These are phyloP conservation scores for Perkinsus olseni DNA, from an alignment of 169 alveolate species.

Conservation along the genomic window DNA sequence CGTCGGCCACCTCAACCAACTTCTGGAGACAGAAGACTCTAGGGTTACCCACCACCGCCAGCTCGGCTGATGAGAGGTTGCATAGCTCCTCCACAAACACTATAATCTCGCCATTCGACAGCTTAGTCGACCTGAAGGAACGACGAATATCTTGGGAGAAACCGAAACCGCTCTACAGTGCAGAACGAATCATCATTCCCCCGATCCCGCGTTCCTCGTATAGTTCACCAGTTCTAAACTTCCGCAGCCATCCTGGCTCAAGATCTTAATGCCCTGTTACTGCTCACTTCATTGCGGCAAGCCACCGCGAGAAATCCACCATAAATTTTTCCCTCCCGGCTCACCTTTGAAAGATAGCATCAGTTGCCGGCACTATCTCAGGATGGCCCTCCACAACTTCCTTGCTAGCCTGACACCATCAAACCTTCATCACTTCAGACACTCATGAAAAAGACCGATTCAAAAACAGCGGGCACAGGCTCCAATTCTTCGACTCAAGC, in stretches of 20 bases:
- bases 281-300: too few species aligned
- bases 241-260: too few species aligned
- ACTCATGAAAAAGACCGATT: too few species aligned
- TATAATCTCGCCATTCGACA: slow-evolving; percentile 52
- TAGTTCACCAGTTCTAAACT: too few species aligned
- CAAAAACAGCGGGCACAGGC: too few species aligned
- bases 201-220: too few species aligned
- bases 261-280: too few species aligned
- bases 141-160: not conserved
- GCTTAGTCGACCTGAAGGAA: slow-evolving; percentile 10
- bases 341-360: slow-evolving; percentile 53
- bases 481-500: too few species aligned
- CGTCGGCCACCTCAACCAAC: slow-evolving; percentile 73
- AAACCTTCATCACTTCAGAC: too few species aligned
- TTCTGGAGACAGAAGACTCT: slow-evolving; percentile 67
- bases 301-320: too few species aligned
- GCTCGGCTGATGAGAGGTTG: slow-evolving; percentile 56
- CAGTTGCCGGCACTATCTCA: slow-evolving; percentile 48
- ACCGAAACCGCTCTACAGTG: too few species aligned
- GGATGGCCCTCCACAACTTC: slow-evolving; percentile 24
- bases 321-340: not conserved
- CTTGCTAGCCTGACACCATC: slow-evolving; percentile 12
- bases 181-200: too few species aligned
- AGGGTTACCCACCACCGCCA: slow-evolving; percentile 46
- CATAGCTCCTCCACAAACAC: slow-evolving; percentile 61